phyloP scores from a whole-genome alignment of 768 basidiomycete species.

The Phanerochaete sordida region DNA sequence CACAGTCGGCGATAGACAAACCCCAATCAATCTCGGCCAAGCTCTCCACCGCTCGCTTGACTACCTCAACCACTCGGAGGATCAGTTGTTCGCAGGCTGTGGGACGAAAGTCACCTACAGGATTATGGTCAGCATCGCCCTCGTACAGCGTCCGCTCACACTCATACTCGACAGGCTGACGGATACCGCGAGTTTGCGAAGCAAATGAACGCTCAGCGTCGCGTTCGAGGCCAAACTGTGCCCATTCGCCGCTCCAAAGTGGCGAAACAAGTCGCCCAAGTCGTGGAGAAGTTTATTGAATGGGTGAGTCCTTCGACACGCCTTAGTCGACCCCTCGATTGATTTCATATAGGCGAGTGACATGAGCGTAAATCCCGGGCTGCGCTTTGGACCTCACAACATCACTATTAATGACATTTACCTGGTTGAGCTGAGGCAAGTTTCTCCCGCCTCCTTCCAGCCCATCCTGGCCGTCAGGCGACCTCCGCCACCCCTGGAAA shows the following conservation, averaged over 20 bases:
- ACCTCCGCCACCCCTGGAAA: background rate
- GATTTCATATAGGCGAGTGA: background rate
- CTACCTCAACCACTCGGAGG: background rate
- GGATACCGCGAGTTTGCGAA: background rate
- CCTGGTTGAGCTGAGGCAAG: conserved; percentile 9
- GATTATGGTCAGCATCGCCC: background rate
- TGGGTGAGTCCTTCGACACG: background rate
- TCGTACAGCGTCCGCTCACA: background rate
- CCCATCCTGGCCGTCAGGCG: conserved; percentile 1
- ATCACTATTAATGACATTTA: conserved; percentile 6
- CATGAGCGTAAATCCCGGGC: background rate
- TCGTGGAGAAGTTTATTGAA: conserved; percentile 5
- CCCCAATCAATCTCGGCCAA: background rate
- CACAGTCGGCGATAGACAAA: background rate
- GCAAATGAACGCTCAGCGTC: conserved; percentile 3
- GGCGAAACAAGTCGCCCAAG: conserved; percentile 5
- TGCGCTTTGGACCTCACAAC: background rate
- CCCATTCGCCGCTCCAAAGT: conserved; percentile 4
- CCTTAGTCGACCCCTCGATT: background rate
- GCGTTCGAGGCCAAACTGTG: background rate
- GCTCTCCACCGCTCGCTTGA: background rate
- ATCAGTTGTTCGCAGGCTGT: background rate
- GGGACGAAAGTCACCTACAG: conserved; percentile 4
- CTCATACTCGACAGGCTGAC: background rate
- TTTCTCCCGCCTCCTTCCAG: conserved; percentile 3